Base-by-base conservation (phyloP, 805 yeast genomes). In the Alloascoidea hylecoeti region DNA sequence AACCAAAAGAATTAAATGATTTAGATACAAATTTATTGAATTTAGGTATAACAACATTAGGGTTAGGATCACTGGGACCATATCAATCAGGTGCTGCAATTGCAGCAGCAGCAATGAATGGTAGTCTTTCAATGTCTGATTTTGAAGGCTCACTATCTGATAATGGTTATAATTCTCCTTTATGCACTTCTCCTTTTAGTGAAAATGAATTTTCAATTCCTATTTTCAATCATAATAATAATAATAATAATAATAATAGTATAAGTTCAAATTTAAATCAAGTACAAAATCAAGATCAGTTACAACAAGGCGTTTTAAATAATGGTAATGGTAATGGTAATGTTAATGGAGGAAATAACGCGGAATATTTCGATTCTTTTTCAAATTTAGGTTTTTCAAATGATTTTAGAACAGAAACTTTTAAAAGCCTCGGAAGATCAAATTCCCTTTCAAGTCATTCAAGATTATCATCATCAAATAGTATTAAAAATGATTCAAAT, bases 31-130 rank as follows among this genome's bases (percentile, higher is more conserved):
- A n/a, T n/a, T n/a, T n/a, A n/a, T n/a, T n/a, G n/a, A 9, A 9
- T n/a, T 9, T 23, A n/a, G 30, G 30, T 23, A 23, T 23, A n/a
- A n/a, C 9, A n/a, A 23, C 9, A 9, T 38, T 23, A n/a, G 30
- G 30, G n/a, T 23, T 23, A n/a, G 30, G 30, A 23, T n/a, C 30
- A n/a, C 38, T 57, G 15, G 55, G 53, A 3, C 52, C 52, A 3
- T 55, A 54, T 40, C 49, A 47, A 16, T 54, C 60, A 2, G 59
- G 56, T 15, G 53, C 55, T 5, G 52, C 49, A 9, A 36, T 54
- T 13, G 55, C 56, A 4, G 45, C 58, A 3, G 52, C 52, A 5
- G 53, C 56, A 2, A 43, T 54, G 47, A 49, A 52, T 35, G 57
- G 57, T 4, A 49, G 50, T 2, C 39, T 51, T 18, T 46, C 49